Evolutionary conservation across 139 green algal genomes (phyloP).

Genomic region (Tetradesmus obliquus): DNA sequence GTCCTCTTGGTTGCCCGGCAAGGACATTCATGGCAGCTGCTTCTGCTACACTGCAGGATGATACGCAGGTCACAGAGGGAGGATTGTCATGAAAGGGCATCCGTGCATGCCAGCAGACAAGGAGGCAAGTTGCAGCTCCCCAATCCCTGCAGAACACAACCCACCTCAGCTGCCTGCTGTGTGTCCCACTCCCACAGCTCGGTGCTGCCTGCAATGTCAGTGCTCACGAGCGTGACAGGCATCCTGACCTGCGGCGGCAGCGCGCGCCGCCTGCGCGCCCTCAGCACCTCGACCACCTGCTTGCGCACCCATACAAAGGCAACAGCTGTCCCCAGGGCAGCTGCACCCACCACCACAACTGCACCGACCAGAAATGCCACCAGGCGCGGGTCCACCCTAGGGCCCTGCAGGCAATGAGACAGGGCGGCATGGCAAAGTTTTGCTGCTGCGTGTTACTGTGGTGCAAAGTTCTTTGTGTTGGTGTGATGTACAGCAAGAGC

Average conservation of each 20-base stretch:
- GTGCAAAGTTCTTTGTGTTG: too few relatives aligned
- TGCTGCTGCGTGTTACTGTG: background rate
- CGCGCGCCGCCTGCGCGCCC: background rate
- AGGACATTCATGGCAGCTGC: background rate
- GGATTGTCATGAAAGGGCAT: background rate
- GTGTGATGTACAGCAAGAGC: too few relatives aligned
- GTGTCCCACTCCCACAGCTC: slow-evolving; percentile 74
- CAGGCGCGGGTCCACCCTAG: background rate
- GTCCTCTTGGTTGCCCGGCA: background rate
- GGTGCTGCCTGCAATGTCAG: slow-evolving; percentile 61
- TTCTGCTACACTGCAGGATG: background rate
- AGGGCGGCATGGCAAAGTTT: background rate
- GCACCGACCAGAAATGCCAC: background rate
- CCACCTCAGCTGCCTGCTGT: slow-evolving; percentile 23
- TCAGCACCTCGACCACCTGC: slow-evolving; percentile 5
- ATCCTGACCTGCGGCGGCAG: slow-evolving; percentile 33
- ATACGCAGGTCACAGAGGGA: too few relatives aligned
- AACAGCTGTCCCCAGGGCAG: background rate
- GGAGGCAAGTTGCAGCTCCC: background rate
- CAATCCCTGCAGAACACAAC: background rate
- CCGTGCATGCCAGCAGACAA: background rate
- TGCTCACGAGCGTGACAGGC: slow-evolving; percentile 63
- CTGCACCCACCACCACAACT: background rate
- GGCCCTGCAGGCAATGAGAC: background rate
- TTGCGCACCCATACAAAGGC: background rate